These are phyloP conservation scores for Trichophyton simii DNA, from an alignment of 2,329 filamentous ascomycete species.

Conservation along the genomic window DNA sequence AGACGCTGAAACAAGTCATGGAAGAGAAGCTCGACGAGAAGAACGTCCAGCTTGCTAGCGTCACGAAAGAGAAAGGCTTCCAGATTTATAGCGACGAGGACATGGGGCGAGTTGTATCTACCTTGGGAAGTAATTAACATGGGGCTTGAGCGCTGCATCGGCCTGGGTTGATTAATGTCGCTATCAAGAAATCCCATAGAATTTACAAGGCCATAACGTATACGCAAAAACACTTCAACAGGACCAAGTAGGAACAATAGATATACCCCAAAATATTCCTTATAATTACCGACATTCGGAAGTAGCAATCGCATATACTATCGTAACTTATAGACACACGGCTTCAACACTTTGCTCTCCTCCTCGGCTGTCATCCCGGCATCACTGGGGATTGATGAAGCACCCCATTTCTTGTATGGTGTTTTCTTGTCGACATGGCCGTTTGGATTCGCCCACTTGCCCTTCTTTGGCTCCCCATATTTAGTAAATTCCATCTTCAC, in stretches of 20 bases:
- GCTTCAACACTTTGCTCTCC: constrained; percentile 68
- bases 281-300: neutral
- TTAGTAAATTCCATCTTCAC: constrained; percentile 94
- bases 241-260: too few relatives aligned
- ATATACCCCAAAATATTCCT: too few relatives aligned
- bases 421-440: neutral
- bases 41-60: constrained; percentile 95
- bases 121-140: constrained; percentile 39
- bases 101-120: constrained; percentile 84
- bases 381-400: constrained; percentile 42
- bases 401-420: constrained; percentile 42
- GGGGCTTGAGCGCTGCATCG: neutral
- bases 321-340: constrained; percentile 88
- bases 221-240: too few relatives aligned
- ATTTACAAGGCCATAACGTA: neutral
- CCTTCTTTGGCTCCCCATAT: constrained; percentile 57
- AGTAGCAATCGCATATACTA: constrained; percentile 27
- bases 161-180: neutral
- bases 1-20: constrained; percentile 99
- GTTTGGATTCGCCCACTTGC: constrained; percentile 47
- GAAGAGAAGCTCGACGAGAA: constrained; percentile 98
- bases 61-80: constrained; percentile 96
- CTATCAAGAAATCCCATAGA: constrained; percentile 2
- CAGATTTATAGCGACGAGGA: constrained; percentile 97
- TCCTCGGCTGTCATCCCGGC: constrained; percentile 46